A percentile compares a stretch with the other conserved stretches of the same genome.
Conservation (phyloP, 1,139 yeast species). For the Pichia sp. region DNA sequence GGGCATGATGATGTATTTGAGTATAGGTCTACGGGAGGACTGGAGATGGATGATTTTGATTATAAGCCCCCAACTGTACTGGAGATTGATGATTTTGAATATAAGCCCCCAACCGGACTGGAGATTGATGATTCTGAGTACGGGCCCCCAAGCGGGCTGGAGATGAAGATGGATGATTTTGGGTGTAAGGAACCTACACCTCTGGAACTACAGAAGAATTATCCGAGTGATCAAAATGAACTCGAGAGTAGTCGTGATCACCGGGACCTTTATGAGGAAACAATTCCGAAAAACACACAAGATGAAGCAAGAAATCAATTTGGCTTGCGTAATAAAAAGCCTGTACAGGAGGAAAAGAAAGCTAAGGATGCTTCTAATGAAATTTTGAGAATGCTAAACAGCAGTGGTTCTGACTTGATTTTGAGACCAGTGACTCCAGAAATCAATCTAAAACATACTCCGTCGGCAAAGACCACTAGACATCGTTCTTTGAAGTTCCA, state of each 20-base stretch:
- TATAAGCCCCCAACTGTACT: slow-evolving; percentile 1
- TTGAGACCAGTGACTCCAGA: slow-evolving; percentile 1
- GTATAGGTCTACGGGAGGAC: slow-evolving; percentile 8
- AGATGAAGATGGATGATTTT: too few relatives aligned
- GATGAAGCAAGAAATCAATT: too few relatives aligned
- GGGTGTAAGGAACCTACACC: too few relatives aligned
- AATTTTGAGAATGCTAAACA: not conserved
- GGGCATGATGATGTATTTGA: slow-evolving; percentile 3
- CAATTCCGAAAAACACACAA: too few relatives aligned
- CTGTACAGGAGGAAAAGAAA: not conserved
- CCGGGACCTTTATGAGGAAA: too few relatives aligned
- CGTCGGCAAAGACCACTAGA: slow-evolving; percentile 4
- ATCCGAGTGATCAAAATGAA: too few relatives aligned
- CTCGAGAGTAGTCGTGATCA: too few relatives aligned
- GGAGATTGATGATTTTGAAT: slow-evolving; percentile 4
- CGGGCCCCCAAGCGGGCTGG: not conserved
- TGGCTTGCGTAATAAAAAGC: too few relatives aligned
- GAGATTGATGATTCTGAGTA: not conserved
- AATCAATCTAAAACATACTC: slow-evolving; percentile 5
- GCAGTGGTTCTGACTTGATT: not conserved
- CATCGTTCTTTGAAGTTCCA: slow-evolving; percentile 10
- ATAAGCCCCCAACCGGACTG: slow-evolving; percentile 6
- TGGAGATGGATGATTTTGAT: slow-evolving; percentile 5
- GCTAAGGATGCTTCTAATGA: not conserved
- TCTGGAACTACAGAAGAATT: too few relatives aligned